Base-by-base conservation (phyloP, 352 stramenopile species). In the Phytophthora fragariae region DNA sequence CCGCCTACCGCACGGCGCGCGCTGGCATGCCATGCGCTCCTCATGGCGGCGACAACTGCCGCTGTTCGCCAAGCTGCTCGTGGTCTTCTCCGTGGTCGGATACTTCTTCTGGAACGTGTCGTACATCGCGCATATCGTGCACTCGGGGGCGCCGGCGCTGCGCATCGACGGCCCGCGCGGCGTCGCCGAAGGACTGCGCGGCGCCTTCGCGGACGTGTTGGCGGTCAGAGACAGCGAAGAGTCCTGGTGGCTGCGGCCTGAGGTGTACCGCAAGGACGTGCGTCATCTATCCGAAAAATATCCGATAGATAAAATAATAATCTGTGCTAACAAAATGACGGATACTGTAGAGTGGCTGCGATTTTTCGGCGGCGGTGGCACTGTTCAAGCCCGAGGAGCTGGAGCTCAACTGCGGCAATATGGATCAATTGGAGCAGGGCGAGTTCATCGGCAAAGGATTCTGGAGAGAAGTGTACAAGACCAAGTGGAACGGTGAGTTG, bases 401-500 rank as follows among this genome's bases (percentile, higher is more conserved):
- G 19, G 80, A 90, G 61, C 84, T 94, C 53, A 90, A 92, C 46
- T 94, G 87, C 54, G 77, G 33, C 31, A 94, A 94, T 66, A 88
- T 94, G 15, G 65, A 84, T 15, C 49, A 90, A 50, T 55, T 94
- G 33, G 59, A 83, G 9, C 57, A 74, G 0, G 84, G 73, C 10
- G 85, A 92, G 19, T 89, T 80, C 31, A 62, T 94, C 2, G 87
- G 87, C 29, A 75, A 91, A 67, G 87, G 87, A 3, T 94, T 88
- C 65, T 94, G 87, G 87, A 72, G 87, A 57, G 58, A 92, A 57
- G 87, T 94, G 37, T 92, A 80, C 75, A 88, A 84, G 33, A 79
- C 87, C 8, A 82, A 80, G 5, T 94, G 87, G 87, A 88, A 94
- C 71, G 87, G 87, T 92, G 61, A 56, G 35, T 10, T 21, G 0